Base-by-base conservation (phyloP, 2,329 filamentous ascomycete genomes). In the Alternaria sp. region DNA sequence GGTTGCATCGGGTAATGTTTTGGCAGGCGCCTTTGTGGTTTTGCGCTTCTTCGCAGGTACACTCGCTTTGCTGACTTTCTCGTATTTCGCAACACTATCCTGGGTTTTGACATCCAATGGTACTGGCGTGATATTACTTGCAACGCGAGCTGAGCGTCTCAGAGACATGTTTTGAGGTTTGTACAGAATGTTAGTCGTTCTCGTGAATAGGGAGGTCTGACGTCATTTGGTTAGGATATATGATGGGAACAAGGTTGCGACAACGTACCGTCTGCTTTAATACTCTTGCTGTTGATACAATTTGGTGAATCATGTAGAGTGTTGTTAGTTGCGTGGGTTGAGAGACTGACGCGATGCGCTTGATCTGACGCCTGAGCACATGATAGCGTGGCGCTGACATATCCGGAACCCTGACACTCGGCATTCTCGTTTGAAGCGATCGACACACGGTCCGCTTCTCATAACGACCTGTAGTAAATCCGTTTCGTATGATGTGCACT, bases 111-210 rank as follows among this genome's bases (percentile, higher is more conserved):
- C 32, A 54, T 70, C 68, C 44, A 73, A 59, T 18, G 38, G 61
- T 41, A 49, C 69, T 51, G 68, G 55, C 12, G 54, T 54, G 52
- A 62, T 69, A 47, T 68, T 72, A 14, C 75, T 73, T 49, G 76
- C 78, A 32, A 85, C 77, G 44, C 85, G 81, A 42, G 82, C 75
- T 46, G 85, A 87, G 54, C 85, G 83, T 64, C 85, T 75, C 11
- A 86, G 74, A 39, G 84, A 81, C 85, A 87, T 87, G 49, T 22
- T 74, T 63, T 63, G 30, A 26, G 9, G 51, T 30, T 16, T 59
- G 20, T 41, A 28, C 11, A 43, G 52, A 51, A 26, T 14, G 38
- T n/a, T 48, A 8, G 32, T 4, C 18, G 24, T 54, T 51, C 42
- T 62, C 26, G 26, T 59, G 14, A 34, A 34, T 36, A 49, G 30